Percentiles rank a stretch among this genome's conserved stretches.
phyloP scores from a whole-genome alignment of 768 basidiomycete species.

The Podaxis rugospora region DNA sequence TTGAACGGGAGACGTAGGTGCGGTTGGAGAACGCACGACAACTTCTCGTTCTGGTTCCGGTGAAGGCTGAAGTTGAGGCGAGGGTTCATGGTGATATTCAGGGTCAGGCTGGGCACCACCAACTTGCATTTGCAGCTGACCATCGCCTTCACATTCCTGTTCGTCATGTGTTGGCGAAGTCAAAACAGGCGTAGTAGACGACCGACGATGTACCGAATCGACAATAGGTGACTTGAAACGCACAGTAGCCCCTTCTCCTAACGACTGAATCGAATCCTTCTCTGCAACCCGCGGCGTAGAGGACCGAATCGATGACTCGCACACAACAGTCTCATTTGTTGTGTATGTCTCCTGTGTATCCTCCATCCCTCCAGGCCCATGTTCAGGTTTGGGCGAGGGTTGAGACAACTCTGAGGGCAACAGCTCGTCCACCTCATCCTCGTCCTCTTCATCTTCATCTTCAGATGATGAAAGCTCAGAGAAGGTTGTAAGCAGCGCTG shows the following conservation, averaged over 20 bases:
- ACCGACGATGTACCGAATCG: not conserved
- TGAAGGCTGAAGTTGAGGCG: not conserved
- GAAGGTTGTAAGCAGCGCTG: not conserved
- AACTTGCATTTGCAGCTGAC: not conserved
- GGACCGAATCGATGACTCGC: not conserved
- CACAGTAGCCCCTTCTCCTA: not conserved
- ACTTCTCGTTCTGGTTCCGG: not conserved
- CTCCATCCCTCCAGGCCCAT: not conserved
- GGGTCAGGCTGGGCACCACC: not conserved
- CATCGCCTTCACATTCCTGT: not conserved
- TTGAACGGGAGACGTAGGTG: not conserved
- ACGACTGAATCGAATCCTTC: not conserved
- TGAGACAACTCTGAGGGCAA: not conserved
- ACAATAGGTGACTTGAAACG: not conserved
- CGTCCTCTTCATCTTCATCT: not conserved
- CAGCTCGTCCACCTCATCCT: constrained; percentile 6
- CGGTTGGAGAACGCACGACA: not conserved
- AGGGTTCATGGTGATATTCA: not conserved
- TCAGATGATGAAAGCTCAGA: constrained; percentile 1
- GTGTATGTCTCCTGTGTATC: not conserved
- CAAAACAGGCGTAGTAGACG: not conserved
- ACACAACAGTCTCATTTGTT: not conserved
- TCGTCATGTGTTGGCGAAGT: not conserved
- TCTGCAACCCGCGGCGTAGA: not conserved
- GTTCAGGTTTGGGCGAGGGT: not conserved